A percentile compares a stretch with the other conserved stretches of the same genome.
Evolutionary conservation across 805 yeast genomes (phyloP).

Genomic region (Candida piceae): DNA sequence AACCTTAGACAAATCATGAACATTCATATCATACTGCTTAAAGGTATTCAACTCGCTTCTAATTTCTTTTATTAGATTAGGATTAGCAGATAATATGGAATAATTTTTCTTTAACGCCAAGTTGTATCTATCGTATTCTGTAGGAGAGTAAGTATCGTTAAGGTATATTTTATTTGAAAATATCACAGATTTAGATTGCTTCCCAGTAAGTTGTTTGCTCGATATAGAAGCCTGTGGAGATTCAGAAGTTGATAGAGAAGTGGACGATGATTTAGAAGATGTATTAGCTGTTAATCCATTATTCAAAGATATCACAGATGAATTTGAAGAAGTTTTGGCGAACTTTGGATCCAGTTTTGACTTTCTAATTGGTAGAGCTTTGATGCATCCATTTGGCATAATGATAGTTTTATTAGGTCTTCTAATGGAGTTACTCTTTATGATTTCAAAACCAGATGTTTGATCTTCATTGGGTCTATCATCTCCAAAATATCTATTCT

Average conservation of each 20-base stretch:
- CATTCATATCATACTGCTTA: slow-evolving; percentile 60
- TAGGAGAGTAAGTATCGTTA: slow-evolving; percentile 49
- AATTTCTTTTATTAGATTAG: slow-evolving; percentile 47
- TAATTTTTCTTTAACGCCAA: slow-evolving; percentile 44
- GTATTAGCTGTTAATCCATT: no score
- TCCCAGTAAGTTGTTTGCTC: no score
- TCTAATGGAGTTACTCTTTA: slow-evolving; percentile 4
- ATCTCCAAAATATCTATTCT: slow-evolving; percentile 8
- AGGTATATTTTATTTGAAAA: slow-evolving; percentile 45
- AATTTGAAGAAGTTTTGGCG: background rate
- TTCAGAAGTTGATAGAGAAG: no score
- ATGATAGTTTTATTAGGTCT: slow-evolving; percentile 1
- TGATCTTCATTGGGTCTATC: no score
- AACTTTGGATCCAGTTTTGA: background rate
- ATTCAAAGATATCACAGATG: background rate
- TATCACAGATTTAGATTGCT: slow-evolving; percentile 7
- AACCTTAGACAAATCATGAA: slow-evolving; percentile 54
- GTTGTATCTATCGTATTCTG: slow-evolving; percentile 50
- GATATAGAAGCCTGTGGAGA: no score
- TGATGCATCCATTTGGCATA: slow-evolving; percentile 9
- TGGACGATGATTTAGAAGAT: no score
- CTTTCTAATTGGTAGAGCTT: background rate
- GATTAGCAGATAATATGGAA: slow-evolving; percentile 40
- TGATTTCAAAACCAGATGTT: slow-evolving; percentile 5
- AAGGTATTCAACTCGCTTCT: slow-evolving; percentile 60